phyloP scores from a whole-genome alignment of 306 rosid genomes.

The Dryas octopetala region DNA sequence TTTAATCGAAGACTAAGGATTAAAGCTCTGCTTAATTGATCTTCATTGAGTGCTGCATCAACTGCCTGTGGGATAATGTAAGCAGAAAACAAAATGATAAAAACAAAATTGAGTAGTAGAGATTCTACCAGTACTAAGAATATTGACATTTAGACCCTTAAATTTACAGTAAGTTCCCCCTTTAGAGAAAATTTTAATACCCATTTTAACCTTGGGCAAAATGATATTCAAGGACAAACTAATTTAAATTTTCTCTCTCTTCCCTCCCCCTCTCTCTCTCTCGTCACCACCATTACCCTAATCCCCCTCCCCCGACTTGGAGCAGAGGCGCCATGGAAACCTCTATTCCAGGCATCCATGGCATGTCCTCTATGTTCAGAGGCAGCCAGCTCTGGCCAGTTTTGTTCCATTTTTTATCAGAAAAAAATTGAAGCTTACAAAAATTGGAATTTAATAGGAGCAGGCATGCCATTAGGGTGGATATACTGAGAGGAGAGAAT shows the following conservation, averaged over 20 bases:
- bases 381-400: too few species aligned
- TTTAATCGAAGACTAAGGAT: slow-evolving; percentile 82
- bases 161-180: background rate
- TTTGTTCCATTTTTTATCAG: background rate
- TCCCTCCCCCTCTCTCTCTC: background rate
- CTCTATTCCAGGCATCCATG: background rate
- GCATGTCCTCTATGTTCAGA: background rate
- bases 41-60: slow-evolving; percentile 65
- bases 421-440: background rate
- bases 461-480: background rate
- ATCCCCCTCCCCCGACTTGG: background rate
- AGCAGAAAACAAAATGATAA: background rate
- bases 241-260: background rate
- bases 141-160: background rate
- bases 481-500: background rate
- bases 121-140: background rate
- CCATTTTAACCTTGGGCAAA: background rate
- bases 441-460: background rate
- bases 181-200: background rate
- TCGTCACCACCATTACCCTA: background rate
- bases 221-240: background rate
- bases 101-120: background rate
- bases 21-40: slow-evolving; percentile 70
- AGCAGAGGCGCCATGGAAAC: background rate
- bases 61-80: slow-evolving; percentile 64